Base-by-base conservation (phyloP, 176 grass and related monocot genomes). In the Alloteropsis semialata region DNA sequence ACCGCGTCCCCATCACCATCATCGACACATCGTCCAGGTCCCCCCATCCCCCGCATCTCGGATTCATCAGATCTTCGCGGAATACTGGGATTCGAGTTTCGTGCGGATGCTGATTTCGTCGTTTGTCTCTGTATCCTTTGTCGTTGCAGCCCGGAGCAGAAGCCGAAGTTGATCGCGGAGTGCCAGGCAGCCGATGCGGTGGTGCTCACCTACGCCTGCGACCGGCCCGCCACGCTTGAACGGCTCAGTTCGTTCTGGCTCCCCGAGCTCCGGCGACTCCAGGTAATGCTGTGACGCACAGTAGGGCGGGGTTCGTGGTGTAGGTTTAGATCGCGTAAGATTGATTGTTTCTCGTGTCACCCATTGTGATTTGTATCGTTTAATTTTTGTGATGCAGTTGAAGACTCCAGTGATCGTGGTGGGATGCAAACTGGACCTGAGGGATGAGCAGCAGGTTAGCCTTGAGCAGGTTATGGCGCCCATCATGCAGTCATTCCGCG, bases 1-100 rank as follows among this genome's bases (percentile, higher is more conserved):
- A 99, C 87, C 89, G 93, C 69, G 96, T 99, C 25, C 97, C 93
- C 69, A 90, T 99, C 92, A 99, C 89, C 83, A 96, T 99, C 91
- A 84, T 96, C 64, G 93, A 94, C 79, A 99, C 91, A 5, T 99
- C 93, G 17, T 87, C 97, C 18, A 89, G 91, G 97, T 99, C 2
- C 41, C 8, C 53, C 11, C 25, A 10, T 6, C 38, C 78, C 13
- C 62, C 63, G 63, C 22, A 66, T 68, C 33, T 68, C 48, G 46
- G 63, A 42, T 81, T 53, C 10, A 18, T 21, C 46, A 55, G 78
- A 81, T 81, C 63, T 24, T 37, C 21, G 33, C 22, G 32, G 5
- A 8, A 17, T 18, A 44, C 38, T 3, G 41, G 11, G 25, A 17
- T 45, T 30, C 8, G 8, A 30, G 69, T 9, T 0, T 3, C 29